Percentiles rank a stretch among this genome's conserved stretches.
Conservation (phyloP, 768 basidiomycete genomes). For the Hydnomerulius pinastri region DNA sequence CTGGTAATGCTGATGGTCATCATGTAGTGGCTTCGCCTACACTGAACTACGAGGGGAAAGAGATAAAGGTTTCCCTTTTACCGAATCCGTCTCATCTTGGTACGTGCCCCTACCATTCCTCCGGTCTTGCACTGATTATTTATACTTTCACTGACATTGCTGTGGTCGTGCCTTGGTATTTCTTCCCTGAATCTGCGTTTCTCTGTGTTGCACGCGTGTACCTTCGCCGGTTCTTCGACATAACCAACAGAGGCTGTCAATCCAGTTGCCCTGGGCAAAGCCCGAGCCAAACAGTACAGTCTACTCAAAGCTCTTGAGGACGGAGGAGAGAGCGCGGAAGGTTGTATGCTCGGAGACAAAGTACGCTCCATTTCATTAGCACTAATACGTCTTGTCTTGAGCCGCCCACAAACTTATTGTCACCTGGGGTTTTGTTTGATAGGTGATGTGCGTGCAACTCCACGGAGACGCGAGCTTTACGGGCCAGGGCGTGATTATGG, state of each 20-base stretch:
- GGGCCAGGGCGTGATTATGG: conserved; percentile 91
- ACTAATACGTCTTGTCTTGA: neutral
- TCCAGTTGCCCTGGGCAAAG: conserved; percentile 86
- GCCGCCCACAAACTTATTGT: conserved; percentile 3
- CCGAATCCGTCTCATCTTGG: conserved; percentile 82
- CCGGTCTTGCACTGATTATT: neutral
- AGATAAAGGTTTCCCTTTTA: conserved; percentile 71
- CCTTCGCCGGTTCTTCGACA: neutral
- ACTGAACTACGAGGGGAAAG: conserved; percentile 50
- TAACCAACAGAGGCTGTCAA: conserved; percentile 71
- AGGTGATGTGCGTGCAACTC: conserved; percentile 85
- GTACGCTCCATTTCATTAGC: conserved; percentile 2
- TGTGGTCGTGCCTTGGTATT: no score
- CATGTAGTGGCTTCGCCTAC: conserved; percentile 64
- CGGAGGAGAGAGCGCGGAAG: conserved; percentile 18
- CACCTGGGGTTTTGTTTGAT: conserved; percentile 40
- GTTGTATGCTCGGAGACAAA: conserved; percentile 35
- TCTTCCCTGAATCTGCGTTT: no score
- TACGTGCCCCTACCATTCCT: conserved; percentile 28
- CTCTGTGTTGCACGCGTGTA: no score
- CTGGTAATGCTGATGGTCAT: neutral
- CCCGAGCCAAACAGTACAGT: conserved; percentile 87
- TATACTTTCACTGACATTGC: no score
- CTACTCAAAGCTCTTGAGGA: conserved; percentile 66
- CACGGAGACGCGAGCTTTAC: conserved; percentile 93